Base-by-base conservation (phyloP, 305 asterid species). In the Fraxinus velutina region DNA sequence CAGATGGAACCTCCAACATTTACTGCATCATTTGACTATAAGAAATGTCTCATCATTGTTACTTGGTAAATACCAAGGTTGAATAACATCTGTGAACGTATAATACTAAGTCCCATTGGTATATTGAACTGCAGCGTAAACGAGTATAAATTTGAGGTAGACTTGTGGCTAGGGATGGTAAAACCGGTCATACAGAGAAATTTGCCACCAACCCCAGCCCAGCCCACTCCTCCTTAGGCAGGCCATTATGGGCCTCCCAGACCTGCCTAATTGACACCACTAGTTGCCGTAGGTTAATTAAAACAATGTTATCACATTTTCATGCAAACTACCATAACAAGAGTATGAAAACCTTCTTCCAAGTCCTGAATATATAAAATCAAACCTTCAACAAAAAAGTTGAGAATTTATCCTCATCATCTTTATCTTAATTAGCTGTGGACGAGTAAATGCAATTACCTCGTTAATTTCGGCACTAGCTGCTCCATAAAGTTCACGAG, bases 381-480 rank as follows among this genome's bases (percentile, higher is more conserved):
- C 27, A 55, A 55, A 33, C 78, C 80, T 60, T 74, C 82, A 64
- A 77, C 17, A 76, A 71, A 78, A 6, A 71, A 57, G 5, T 24
- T 75, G 37, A 44, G 76, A 39, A 82, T 64, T 82, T 73, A 37
- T 68, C 32, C 21, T 50, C 42, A 44, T 47, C 86, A 72, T 82
- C 57, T 82, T 57, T 73, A 34, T 50, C 77, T 76, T 34, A 81
- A 73, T 66, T 73, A 79, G 66, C 78, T 73, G 72, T 52, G 42
- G 22, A 73, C 24, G 30, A 83, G 77, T 81, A 79, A 78, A 82
- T 83, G 47, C 13, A 81, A 78, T 81, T 89, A 93, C 99, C 98
- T 92, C 97, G 21, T 96, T 94, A 83, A 94, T 96, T 89, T 94
- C 98, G 52, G 97, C 91, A 78, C 98, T 93, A 79, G 98, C 98